A percentile compares a stretch with the other conserved stretches of the same genome.
phyloP scores from a whole-genome alignment of 106 monocot species.

The Acorus calamus region DNA sequence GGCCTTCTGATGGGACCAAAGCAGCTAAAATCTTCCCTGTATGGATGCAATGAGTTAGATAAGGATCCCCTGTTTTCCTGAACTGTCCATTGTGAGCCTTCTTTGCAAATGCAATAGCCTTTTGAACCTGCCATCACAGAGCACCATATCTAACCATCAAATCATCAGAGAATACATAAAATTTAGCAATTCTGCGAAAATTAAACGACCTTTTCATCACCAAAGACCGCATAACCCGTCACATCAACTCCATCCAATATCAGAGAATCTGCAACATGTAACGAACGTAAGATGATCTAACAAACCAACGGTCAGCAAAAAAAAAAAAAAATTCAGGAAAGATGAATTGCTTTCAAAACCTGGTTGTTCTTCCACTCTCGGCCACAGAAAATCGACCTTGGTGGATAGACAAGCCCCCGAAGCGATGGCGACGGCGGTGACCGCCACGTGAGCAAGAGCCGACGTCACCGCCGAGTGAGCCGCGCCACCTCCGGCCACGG shows the following conservation, averaged over 20 bases:
- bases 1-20: constrained; percentile 72
- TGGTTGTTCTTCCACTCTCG: constrained; percentile 54
- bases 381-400: constrained; percentile 92
- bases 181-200: too few relatives aligned
- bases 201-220: constrained; percentile 52
- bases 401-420: constrained; percentile 96
- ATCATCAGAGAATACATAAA: not conserved
- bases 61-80: constrained; percentile 88
- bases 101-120: constrained; percentile 83
- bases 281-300: not conserved
- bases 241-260: constrained; percentile 86
- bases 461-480: constrained; percentile 72
- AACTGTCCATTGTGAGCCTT: constrained; percentile 75
- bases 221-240: constrained; percentile 79
- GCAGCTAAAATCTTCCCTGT: constrained; percentile 94
- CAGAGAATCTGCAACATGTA: constrained; percentile 49
- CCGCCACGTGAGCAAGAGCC: constrained; percentile 73
- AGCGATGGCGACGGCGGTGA: constrained; percentile 90
- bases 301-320: constrained; percentile 1
- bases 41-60: constrained; percentile 86
- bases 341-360: constrained; percentile 21
- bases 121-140: constrained; percentile 50
- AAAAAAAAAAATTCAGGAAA: not conserved
- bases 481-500: constrained; percentile 22
- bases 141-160: not conserved